Evolutionary conservation across 1,284 basidiomycete genomes (phyloP), one percentile per base, ranked within the genome.

Genomic region (Ganoderma boninense): DNA sequence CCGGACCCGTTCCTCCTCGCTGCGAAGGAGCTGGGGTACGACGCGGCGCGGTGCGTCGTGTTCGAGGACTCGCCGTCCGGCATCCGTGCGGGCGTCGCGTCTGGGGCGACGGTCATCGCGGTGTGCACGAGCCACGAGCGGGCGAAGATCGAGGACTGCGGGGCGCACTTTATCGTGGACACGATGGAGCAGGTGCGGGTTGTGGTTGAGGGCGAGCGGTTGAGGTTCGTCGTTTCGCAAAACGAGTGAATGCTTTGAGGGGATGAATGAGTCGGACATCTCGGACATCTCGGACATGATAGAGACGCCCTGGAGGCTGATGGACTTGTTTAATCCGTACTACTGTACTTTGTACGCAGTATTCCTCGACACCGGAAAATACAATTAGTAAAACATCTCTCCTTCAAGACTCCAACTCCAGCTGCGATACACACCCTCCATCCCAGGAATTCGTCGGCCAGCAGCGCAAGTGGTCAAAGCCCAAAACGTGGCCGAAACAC

Each of bases 1-100:
- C 91, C 90, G 4, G 90, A 93, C 78, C 92, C 92, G 0, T 94
- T 93, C 86, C 84, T 94, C 68, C 87, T 93, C 68, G 92, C 92
- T 5, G 92, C 92, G 6, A 80, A 89, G 73, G 90, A 91, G 78
- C 88, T 94, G 66, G 92, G 92, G 1, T 92, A 84, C 76, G 81
- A 85, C 18, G 85, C 89, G 20, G 79, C 82, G 65, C 83, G 84
- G 16, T 90, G 89, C 70, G 87, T 94, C 72, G 91, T 94, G 65
- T 92, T 93, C 73, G 92, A 94, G 77, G 92, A 93, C 80, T 92
- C 90, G 42, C 92, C 91, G 0, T 90, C 87, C 26, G 92, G 92
- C 42, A 32, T 32, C 29, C 29, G 29, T 32, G 29, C 29, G 29
- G 29, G 29, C 29, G 29, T 32, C 59, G 91, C 91, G 0, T 88